phyloP scores from a whole-genome alignment of 192 early-diverging fungal species.

The Podochytrium sp. region DNA sequence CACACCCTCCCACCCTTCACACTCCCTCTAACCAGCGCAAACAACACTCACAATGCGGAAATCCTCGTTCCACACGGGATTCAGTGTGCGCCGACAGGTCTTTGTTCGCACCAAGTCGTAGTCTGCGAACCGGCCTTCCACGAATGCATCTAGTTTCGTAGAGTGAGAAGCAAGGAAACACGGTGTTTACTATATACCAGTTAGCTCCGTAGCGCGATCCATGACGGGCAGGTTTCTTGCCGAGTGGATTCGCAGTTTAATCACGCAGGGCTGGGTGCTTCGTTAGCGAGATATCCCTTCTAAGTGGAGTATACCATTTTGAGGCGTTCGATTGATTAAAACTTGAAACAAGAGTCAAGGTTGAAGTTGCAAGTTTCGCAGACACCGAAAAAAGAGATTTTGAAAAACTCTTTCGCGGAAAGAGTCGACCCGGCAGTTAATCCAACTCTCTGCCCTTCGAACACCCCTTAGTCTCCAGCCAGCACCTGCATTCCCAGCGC shows the following conservation, averaged over 20 bases:
- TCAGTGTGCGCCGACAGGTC: slow-evolving; percentile 71
- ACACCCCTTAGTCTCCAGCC: too few relatives aligned
- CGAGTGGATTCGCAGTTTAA: slow-evolving; percentile 71
- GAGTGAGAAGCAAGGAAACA: slow-evolving; percentile 24
- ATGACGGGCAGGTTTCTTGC: slow-evolving; percentile 82
- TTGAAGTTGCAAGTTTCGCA: too few relatives aligned
- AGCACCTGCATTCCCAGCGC: not conserved
- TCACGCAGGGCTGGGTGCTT: slow-evolving; percentile 66
- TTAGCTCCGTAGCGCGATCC: slow-evolving; percentile 78
- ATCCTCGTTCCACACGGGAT: slow-evolving; percentile 84
- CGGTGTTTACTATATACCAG: slow-evolving; percentile 40
- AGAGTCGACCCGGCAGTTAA: too few relatives aligned
- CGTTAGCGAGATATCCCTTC: not conserved
- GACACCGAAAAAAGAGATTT: too few relatives aligned
- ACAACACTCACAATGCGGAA: slow-evolving; percentile 62
- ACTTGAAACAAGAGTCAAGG: too few relatives aligned
- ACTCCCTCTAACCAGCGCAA: not conserved
- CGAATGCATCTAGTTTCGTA: slow-evolving; percentile 69
- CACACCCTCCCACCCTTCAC: too few relatives aligned
- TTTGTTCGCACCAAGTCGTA: slow-evolving; percentile 68
- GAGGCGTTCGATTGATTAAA: too few relatives aligned
- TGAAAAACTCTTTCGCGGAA: too few relatives aligned
- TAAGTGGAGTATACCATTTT: too few relatives aligned
- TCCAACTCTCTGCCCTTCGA: too few relatives aligned
- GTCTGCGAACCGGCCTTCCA: slow-evolving; percentile 76